These are phyloP conservation scores for Coemansia sp. DNA, from an alignment of 192 early-diverging fungal genomes.

Conservation along the genomic window DNA sequence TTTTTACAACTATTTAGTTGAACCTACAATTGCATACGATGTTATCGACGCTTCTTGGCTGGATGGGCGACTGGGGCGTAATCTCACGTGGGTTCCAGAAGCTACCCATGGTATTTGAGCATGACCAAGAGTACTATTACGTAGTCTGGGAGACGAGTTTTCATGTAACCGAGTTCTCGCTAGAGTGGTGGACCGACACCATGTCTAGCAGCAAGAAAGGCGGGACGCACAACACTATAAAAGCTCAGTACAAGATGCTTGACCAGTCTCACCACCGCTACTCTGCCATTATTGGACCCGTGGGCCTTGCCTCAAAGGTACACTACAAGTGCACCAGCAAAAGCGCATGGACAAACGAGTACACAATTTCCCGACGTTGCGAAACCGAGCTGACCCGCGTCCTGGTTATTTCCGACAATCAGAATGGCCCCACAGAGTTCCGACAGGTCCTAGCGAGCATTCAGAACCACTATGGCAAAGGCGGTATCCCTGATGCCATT, in stretches of 20 bases:
- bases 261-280: slow-evolving; percentile 39
- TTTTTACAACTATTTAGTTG: background rate
- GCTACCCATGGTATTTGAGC: slow-evolving; percentile 44
- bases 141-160: slow-evolving; percentile 51
- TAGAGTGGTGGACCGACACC: slow-evolving; percentile 46
- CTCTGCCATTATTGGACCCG: slow-evolving; percentile 43
- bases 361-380: slow-evolving; percentile 21
- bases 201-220: background rate
- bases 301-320: slow-evolving; percentile 11
- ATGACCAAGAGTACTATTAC: slow-evolving; percentile 46
- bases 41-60: slow-evolving; percentile 7
- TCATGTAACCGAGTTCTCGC: slow-evolving; percentile 3
- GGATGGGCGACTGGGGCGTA: slow-evolving; percentile 20
- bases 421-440: slow-evolving; percentile 29
- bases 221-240: background rate
- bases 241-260: slow-evolving; percentile 33
- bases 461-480: slow-evolving; percentile 10
- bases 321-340: slow-evolving; percentile 32
- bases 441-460: slow-evolving; percentile 22
- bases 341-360: slow-evolving; percentile 15
- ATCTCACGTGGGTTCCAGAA: slow-evolving; percentile 35
- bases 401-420: slow-evolving; percentile 52
- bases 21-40: background rate
- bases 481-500: slow-evolving; percentile 50
- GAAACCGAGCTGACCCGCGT: slow-evolving; percentile 6